A percentile compares a stretch with the other conserved stretches of the same genome.
Conservation (phyloP, 345 rosid genomes). For the Durio zibethinus region DNA sequence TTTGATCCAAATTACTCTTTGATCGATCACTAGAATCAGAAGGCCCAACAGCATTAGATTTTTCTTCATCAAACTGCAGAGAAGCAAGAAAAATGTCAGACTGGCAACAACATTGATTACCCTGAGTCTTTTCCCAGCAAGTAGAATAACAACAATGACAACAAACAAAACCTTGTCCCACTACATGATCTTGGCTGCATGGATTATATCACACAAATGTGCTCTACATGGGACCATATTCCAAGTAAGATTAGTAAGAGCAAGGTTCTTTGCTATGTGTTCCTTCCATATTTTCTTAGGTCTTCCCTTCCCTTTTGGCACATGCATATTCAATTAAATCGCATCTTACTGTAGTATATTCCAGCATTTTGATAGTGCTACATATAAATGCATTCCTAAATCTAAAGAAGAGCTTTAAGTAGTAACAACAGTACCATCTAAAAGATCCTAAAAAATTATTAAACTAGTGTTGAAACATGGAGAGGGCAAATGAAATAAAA, state of each 20-base stretch:
- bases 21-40: conserved; percentile 96
- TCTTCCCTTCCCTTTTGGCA: neutral
- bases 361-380: neutral
- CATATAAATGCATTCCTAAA: neutral
- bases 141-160: conserved; percentile 3
- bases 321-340: neutral
- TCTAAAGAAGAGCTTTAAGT: neutral
- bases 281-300: neutral
- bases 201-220: neutral
- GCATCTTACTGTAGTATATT: neutral
- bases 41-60: conserved; percentile 39
- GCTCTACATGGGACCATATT: neutral
- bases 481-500: conserved; percentile 4
- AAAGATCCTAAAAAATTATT: neutral
- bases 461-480: neutral
- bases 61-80: conserved; percentile 70
- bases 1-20: conserved; percentile 87
- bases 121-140: conserved; percentile 1
- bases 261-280: neutral
- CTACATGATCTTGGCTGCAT: neutral
- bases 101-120: conserved; percentile 3
- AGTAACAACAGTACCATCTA: neutral
- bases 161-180: neutral
- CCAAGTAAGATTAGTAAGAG: neutral
- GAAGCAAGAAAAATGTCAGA: conserved; percentile 15